Conservation (phyloP, 805 yeast genomes). For the Saccharomyces jurei region DNA sequence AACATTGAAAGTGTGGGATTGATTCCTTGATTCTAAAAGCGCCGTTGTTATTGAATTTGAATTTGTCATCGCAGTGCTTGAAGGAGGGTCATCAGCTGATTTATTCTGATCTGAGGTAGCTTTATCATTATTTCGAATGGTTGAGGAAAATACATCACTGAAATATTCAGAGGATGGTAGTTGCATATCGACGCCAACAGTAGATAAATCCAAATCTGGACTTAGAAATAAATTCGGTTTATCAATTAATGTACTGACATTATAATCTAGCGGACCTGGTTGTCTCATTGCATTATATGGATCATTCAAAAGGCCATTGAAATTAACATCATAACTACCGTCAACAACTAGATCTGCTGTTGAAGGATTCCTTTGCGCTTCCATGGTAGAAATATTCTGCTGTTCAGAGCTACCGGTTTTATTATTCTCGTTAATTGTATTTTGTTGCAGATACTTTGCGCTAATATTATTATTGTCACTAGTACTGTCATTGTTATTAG, state of each 20-base stretch:
- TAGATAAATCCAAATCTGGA: conserved; percentile 11
- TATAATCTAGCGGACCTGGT: conserved; percentile 4
- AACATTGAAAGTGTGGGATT: background rate
- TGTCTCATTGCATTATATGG: background rate
- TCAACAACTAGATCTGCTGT: background rate
- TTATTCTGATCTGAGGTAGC: background rate
- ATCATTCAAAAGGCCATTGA: conserved; percentile 4
- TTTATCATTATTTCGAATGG: background rate
- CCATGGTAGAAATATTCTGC: background rate
- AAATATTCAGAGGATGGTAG: conserved; percentile 19
- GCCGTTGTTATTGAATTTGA: background rate
- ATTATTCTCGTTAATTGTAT: background rate
- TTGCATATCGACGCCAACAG: conserved; percentile 14
- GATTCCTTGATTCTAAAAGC: background rate
- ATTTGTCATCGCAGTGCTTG: background rate
- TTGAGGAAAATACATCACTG: conserved; percentile 10
- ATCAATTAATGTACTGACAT: conserved; percentile 27
- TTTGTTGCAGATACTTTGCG: background rate
- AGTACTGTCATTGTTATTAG: background rate
- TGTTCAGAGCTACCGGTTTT: background rate
- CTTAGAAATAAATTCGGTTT: conserved; percentile 20
- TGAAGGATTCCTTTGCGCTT: background rate
- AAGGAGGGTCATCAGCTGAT: background rate
- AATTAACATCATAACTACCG: conserved; percentile 7
- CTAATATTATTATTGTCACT: background rate